A percentile compares a stretch with the other conserved stretches of the same genome.
These are phyloP conservation scores for Dentiscutata heterogama DNA, from an alignment of 371 early-diverging fungal species.

Conservation along the genomic window DNA sequence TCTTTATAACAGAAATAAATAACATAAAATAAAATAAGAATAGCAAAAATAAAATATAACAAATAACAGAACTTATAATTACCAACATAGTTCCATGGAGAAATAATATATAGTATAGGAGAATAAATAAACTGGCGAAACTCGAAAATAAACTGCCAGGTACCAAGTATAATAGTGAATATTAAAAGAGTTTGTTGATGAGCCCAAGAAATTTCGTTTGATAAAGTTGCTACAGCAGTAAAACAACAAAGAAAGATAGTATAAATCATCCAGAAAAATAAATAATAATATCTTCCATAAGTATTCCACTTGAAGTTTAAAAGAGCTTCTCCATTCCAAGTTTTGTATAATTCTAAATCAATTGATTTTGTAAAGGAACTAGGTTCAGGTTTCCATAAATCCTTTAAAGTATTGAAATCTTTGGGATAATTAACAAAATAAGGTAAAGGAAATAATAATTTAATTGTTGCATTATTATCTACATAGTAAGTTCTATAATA, in stretches of 20 bases:
- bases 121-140: not conserved
- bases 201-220: not conserved
- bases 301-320: constrained; percentile 26
- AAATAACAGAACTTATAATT: not conserved
- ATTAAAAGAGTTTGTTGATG: not conserved
- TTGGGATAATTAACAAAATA: constrained; percentile 10
- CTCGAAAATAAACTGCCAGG: not conserved
- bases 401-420: not conserved
- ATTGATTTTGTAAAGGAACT: not conserved
- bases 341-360: not conserved
- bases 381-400: not conserved
- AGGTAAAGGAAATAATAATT: not conserved
- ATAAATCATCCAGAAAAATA: not conserved
- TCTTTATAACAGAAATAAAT: not conserved
- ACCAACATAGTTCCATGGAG: not conserved
- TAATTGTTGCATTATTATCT: too few relatives aligned
- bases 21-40: not conserved
- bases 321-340: constrained; percentile 25
- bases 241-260: constrained; percentile 2
- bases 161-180: not conserved
- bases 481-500: too few relatives aligned
- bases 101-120: not conserved
- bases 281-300: not conserved
- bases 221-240: not conserved
- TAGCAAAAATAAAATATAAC: not conserved